phyloP scores from a whole-genome alignment of 768 basidiomycete genomes.

The Suillus americanus region DNA sequence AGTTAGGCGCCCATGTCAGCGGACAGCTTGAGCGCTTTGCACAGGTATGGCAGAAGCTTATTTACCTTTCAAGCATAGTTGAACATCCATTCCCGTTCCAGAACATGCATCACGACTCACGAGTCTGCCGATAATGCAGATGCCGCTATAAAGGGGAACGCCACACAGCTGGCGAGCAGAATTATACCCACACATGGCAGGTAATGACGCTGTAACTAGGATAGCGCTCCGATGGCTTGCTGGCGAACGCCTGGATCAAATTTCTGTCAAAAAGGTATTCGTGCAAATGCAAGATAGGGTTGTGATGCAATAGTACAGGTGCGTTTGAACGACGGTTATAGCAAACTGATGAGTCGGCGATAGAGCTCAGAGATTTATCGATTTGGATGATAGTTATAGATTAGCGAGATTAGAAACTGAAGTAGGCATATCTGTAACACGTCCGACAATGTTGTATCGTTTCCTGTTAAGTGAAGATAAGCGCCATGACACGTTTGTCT shows the following conservation, averaged over 20 bases:
- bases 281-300: not conserved
- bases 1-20: not conserved
- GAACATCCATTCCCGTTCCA: not conserved
- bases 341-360: not conserved
- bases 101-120: not conserved
- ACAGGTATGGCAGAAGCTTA: not conserved
- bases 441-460: conserved; percentile 87
- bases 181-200: not conserved
- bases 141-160: not conserved
- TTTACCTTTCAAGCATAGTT: not conserved
- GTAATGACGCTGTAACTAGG: not conserved
- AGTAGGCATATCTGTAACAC: conserved; percentile 56
- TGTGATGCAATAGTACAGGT: not conserved
- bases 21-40: not conserved
- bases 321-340: not conserved
- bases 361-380: not conserved
- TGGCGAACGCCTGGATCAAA: not conserved
- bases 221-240: not conserved
- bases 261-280: not conserved
- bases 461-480: conserved; percentile 44
- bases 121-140: not conserved
- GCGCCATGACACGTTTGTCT: not conserved
- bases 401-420: conserved; percentile 25
- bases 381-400: not conserved
- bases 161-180: conserved; percentile 1